A percentile compares a stretch with the other conserved stretches of the same genome.
phyloP scores from a whole-genome alignment of 2,329 filamentous ascomycete species.

The Claviceps quebecensis region DNA sequence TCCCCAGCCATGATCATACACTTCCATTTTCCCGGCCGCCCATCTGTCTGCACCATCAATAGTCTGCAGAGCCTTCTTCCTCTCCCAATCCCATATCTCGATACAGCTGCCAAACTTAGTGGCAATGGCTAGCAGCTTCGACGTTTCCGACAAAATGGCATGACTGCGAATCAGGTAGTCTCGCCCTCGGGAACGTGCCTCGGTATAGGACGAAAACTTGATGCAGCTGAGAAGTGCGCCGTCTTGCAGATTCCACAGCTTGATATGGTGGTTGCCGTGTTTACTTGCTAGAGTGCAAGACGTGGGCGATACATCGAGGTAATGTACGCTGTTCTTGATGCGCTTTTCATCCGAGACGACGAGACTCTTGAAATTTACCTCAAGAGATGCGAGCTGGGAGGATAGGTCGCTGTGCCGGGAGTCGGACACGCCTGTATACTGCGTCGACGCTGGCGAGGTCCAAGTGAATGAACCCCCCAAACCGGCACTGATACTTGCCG shows the following conservation, averaged over 20 bases:
- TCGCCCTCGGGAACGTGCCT: slow-evolving; percentile 22
- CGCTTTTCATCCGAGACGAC: slow-evolving; percentile 16
- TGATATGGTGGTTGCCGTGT: slow-evolving; percentile 57
- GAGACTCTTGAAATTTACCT: slow-evolving; percentile 10
- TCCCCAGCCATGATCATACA: slow-evolving; percentile 19
- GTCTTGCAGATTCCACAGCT: slow-evolving; percentile 75
- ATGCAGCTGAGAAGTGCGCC: slow-evolving; percentile 51
- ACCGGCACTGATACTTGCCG: neutral
- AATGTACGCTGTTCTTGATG: slow-evolving; percentile 19
- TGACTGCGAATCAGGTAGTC: slow-evolving; percentile 30
- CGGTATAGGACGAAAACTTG: slow-evolving; percentile 26
- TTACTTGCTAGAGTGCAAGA: slow-evolving; percentile 22
- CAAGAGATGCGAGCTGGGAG: slow-evolving; percentile 3
- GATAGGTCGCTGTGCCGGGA: neutral
- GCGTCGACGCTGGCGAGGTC: neutral
- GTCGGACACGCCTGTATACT: neutral
- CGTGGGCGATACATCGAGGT: slow-evolving; percentile 21
- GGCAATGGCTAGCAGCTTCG: slow-evolving; percentile 24
- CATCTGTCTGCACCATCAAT: slow-evolving; percentile 24
- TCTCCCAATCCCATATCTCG: slow-evolving; percentile 26
- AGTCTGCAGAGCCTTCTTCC: slow-evolving; percentile 24
- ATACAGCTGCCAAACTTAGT: slow-evolving; percentile 24
- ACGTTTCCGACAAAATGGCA: slow-evolving; percentile 25
- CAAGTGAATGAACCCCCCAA: neutral
- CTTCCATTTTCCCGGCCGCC: slow-evolving; percentile 22